phyloP scores from a whole-genome alignment of 2,329 filamentous ascomycete species.

The Aulographum hederae region DNA sequence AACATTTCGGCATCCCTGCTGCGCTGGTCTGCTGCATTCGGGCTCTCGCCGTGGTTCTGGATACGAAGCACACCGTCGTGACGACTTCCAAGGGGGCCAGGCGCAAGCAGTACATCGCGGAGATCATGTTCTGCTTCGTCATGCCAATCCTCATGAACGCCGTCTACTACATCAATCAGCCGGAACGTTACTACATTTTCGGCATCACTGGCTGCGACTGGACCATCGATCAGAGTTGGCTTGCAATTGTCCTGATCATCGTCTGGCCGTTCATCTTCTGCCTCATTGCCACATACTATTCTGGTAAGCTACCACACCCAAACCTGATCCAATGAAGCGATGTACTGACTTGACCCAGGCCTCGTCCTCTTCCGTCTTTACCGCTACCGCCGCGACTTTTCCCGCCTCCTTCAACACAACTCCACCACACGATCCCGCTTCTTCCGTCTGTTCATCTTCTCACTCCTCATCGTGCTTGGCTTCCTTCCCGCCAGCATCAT shows the following conservation, averaged over 20 bases:
- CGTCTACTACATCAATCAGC: conserved; percentile 41
- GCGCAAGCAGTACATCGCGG: conserved; percentile 27
- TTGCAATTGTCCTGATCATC: conserved; percentile 31
- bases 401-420: conserved; percentile 32
- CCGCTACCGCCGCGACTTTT: conserved; percentile 40
- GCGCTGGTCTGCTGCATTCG: conserved; percentile 40
- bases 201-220: conserved; percentile 41
- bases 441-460: conserved; percentile 40
- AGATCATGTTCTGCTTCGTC: conserved; percentile 36
- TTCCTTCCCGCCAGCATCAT: conserved; percentile 36
- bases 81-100: conserved; percentile 29
- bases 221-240: conserved; percentile 37
- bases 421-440: conserved; percentile 41
- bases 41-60: conserved; percentile 39
- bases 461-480: conserved; percentile 28
- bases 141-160: conserved; percentile 36
- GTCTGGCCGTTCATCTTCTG: conserved; percentile 39
- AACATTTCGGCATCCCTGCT: conserved; percentile 32
- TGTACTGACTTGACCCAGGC: conserved; percentile 18
- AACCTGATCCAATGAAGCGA: not conserved
- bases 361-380: conserved; percentile 42
- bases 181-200: conserved; percentile 37
- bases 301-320: conserved; percentile 38
- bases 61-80: conserved; percentile 36
- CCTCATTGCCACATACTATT: conserved; percentile 34